Evolutionary conservation across 2,329 filamentous ascomycete genomes (phyloP).

Genomic region (Penicillium sp.): DNA sequence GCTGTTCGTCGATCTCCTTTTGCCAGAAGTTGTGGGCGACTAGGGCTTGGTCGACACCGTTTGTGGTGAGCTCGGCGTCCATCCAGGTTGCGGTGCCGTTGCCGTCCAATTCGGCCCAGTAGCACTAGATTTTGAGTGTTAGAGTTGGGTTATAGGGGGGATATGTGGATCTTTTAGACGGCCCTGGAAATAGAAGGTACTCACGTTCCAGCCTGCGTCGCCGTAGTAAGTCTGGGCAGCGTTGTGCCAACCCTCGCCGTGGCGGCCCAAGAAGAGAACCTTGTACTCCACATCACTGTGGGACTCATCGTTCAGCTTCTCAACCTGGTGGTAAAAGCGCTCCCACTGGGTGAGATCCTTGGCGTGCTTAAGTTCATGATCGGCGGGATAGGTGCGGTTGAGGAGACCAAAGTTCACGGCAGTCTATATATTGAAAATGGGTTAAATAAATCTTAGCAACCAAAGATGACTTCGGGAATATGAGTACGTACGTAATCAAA

Average conservation of each 20-base stretch:
- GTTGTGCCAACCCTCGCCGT: slow-evolving; percentile 63
- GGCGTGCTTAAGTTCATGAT: slow-evolving; percentile 26
- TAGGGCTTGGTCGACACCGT: slow-evolving; percentile 52
- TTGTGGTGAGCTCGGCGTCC: slow-evolving; percentile 56
- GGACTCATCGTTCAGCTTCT: slow-evolving; percentile 45
- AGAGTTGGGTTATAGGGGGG: neutral
- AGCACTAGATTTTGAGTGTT: slow-evolving; percentile 41
- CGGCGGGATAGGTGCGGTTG: slow-evolving; percentile 46
- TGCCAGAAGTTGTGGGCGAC: slow-evolving; percentile 49
- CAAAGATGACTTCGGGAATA: neutral
- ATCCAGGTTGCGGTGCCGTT: slow-evolving; percentile 56
- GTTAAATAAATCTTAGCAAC: neutral
- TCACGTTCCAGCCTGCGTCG: slow-evolving; percentile 59
- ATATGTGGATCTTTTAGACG: neutral
- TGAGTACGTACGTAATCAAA: slow-evolving; percentile 47
- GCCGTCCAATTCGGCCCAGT: slow-evolving; percentile 58
- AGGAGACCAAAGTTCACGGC: slow-evolving; percentile 51
- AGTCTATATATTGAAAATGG: slow-evolving; percentile 28
- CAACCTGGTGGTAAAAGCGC: slow-evolving; percentile 52
- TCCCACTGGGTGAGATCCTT: slow-evolving; percentile 54
- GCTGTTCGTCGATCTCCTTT: slow-evolving; percentile 43
- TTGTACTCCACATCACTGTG: slow-evolving; percentile 50
- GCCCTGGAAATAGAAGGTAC: slow-evolving; percentile 18
- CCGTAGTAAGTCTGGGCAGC: slow-evolving; percentile 59
- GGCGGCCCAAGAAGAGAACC: slow-evolving; percentile 58